Conservation (phyloP, 768 basidiomycete genomes). For the Amanita thiersii region DNA sequence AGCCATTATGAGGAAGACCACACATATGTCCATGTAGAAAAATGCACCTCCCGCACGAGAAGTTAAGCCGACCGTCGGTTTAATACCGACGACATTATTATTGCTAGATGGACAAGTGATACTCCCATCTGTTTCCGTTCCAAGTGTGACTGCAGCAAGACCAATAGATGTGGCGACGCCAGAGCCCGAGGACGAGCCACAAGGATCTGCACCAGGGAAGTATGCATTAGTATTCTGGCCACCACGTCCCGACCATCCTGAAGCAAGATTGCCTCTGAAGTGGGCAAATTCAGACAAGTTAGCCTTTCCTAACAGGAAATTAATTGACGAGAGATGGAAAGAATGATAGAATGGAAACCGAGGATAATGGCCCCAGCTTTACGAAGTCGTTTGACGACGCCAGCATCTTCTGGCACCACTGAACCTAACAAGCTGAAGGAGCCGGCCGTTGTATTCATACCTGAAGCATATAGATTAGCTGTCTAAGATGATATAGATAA, state of each 20-base stretch:
- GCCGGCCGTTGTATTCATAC: slow-evolving; percentile 39
- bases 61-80: slow-evolving; percentile 52
- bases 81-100: slow-evolving; percentile 53
- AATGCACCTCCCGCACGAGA: slow-evolving; percentile 47
- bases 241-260: slow-evolving; percentile 52
- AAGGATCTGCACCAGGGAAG: slow-evolving; percentile 43
- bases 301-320: slow-evolving; percentile 34
- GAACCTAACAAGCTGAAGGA: slow-evolving; percentile 34
- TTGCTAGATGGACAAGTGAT: slow-evolving; percentile 43
- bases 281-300: slow-evolving; percentile 49
- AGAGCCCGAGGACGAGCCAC: slow-evolving; percentile 55
- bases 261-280: slow-evolving; percentile 35
- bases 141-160: slow-evolving; percentile 37
- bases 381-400: slow-evolving; percentile 33
- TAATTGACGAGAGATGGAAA: background rate
- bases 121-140: slow-evolving; percentile 47
- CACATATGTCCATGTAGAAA: background rate
- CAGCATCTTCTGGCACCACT: slow-evolving; percentile 37
- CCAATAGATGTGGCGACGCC: slow-evolving; percentile 46
- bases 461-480: slow-evolving; percentile 14
- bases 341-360: slow-evolving; percentile 16
- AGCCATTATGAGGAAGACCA: background rate
- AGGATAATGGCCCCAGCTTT: slow-evolving; percentile 37
- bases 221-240: slow-evolving; percentile 45
- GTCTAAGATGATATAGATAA: background rate